Base-by-base conservation (phyloP, 441 rosid genomes). In the Metrosideros polymorpha region DNA sequence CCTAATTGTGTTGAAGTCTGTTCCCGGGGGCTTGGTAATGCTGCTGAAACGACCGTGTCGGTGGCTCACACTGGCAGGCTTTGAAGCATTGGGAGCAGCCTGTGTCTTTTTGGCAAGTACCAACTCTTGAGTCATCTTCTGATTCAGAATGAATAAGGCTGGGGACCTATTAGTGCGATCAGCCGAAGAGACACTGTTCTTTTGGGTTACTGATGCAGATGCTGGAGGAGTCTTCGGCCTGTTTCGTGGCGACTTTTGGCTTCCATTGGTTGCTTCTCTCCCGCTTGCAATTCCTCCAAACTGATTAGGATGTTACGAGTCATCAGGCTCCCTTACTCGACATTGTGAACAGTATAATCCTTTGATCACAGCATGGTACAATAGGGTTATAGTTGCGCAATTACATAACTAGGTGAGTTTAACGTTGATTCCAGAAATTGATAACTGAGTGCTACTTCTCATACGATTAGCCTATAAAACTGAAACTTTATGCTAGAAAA, bases 251-350 rank as follows among this genome's bases (percentile, higher is more conserved):
- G 90, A 56, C 71, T 75, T 90, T 29, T 89, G 83, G 76, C 82
- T 75, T 75, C 32, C 85, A 5, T 17, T 82, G 53, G 54, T 88
- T 86, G 59, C 84, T 84, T 82, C 88, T 54, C 75, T 55, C 45
- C 83, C 77, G 29, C 88, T 86, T 47, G 88, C 55, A 71, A 47
- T 87, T 86, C 91, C 91, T 56, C 93, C 89, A 88, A 94, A 91
- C 95, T 94, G 91, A 57, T 49, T 25, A 22, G 45, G 47, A 71
- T 39, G 17, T 39, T 43, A 22, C 22, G 79, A 71, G 17, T 71
- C 47, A 10, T 71, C 47, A 71, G 17, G 17, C n/a, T 71, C 14
- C 47, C 39, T 10, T 39, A 22, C 79, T 71, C n/a, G 9, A 71
- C 49, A 71, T 32, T 63, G 24, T 17, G 25, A 32, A 63, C 43